phyloP scores from a whole-genome alignment of 2,329 filamentous ascomycete genomes.

The Fusarium secorum region DNA sequence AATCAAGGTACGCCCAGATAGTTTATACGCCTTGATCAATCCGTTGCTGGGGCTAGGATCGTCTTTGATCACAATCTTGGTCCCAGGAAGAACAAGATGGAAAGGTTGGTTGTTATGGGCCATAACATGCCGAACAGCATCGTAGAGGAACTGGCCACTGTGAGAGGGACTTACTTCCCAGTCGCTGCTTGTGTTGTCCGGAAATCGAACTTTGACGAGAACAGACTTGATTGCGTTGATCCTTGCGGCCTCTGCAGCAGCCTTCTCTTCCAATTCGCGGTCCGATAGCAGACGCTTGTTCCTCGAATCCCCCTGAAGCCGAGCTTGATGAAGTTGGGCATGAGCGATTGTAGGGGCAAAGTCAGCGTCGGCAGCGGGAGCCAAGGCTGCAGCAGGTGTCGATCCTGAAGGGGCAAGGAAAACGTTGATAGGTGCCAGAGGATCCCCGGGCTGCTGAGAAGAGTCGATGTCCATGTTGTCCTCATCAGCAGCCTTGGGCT shows the following conservation, averaged over 20 bases:
- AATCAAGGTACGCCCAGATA: slow-evolving; percentile 75
- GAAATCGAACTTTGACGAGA: slow-evolving; percentile 83
- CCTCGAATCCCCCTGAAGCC: slow-evolving; percentile 66
- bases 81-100: slow-evolving; percentile 70
- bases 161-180: slow-evolving; percentile 73
- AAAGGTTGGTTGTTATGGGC: slow-evolving; percentile 71
- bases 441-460: slow-evolving; percentile 40
- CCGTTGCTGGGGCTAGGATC: slow-evolving; percentile 56
- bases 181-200: slow-evolving; percentile 81
- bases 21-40: slow-evolving; percentile 76
- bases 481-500: not conserved
- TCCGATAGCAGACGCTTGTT: slow-evolving; percentile 86
- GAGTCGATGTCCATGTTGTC: slow-evolving; percentile 36
- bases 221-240: slow-evolving; percentile 73
- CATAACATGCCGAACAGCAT: slow-evolving; percentile 77
- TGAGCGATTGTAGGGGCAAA: slow-evolving; percentile 79
- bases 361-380: slow-evolving; percentile 73
- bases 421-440: slow-evolving; percentile 68
- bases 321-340: slow-evolving; percentile 76
- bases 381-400: slow-evolving; percentile 77
- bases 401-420: slow-evolving; percentile 79
- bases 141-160: slow-evolving; percentile 76
- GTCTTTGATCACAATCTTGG: slow-evolving; percentile 59
- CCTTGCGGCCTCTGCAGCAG: slow-evolving; percentile 69
- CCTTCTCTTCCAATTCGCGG: slow-evolving; percentile 77